phyloP scores from a whole-genome alignment of 257 asterid species.

The Anisodus acutangulus region DNA sequence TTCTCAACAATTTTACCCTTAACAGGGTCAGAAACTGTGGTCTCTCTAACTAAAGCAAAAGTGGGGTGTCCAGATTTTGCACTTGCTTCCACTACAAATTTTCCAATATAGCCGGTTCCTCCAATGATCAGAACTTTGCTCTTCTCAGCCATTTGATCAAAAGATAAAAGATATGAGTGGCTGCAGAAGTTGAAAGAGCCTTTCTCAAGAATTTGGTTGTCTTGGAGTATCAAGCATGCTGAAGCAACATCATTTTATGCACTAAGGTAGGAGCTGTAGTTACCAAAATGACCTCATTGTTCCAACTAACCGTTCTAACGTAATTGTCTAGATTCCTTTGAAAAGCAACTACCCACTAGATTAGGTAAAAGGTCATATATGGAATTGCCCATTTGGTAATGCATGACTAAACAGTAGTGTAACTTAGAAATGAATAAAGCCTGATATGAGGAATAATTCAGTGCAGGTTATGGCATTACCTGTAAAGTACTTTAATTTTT shows the following conservation, averaged over 20 bases:
- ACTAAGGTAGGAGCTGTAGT: not conserved
- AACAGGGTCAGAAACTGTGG: slow-evolving; percentile 62
- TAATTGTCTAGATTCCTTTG: not conserved
- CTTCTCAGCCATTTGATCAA: slow-evolving; percentile 58
- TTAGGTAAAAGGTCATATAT: not conserved
- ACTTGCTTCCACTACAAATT: slow-evolving; percentile 72
- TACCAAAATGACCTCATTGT: slow-evolving; percentile 7
- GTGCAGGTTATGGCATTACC: not conserved
- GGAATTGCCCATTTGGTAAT: not conserved
- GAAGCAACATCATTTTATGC: slow-evolving; percentile 21
- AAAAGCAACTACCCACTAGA: not conserved
- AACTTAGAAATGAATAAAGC: not conserved
- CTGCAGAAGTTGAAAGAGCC: not conserved
- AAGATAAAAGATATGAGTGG: not conserved
- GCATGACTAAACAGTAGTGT: not conserved
- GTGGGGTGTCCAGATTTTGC: slow-evolving; percentile 79
- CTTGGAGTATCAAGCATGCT: not conserved
- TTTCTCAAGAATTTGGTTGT: slow-evolving; percentile 1
- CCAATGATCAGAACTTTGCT: slow-evolving; percentile 89
- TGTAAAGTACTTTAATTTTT: not conserved
- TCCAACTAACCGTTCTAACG: not conserved
- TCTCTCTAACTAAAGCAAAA: slow-evolving; percentile 59
- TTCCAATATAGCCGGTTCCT: slow-evolving; percentile 85
- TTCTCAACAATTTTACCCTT: slow-evolving; percentile 60
- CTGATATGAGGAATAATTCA: not conserved